Conservation (phyloP, 2,329 filamentous ascomycete species). For the Fusarium oligoseptatum region DNA sequence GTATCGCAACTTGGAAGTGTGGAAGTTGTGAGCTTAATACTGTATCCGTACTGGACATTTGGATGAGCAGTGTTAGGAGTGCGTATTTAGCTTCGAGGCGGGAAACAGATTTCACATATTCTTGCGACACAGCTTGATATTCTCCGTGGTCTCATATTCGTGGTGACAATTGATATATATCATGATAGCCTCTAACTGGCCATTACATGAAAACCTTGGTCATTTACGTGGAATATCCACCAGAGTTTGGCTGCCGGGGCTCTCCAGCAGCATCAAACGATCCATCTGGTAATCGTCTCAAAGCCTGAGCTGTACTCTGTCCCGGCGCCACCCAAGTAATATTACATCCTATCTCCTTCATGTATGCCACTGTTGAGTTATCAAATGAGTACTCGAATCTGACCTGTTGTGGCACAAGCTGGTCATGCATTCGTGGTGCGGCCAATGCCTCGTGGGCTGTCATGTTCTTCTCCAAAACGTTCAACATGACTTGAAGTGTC, state of each 20-base stretch:
- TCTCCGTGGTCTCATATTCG: not conserved
- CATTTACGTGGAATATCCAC: constrained; percentile 63
- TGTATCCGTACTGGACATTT: not conserved
- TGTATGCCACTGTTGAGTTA: constrained; percentile 74
- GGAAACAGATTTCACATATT: not conserved
- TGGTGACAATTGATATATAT: too few relatives aligned
- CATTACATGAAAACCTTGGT: too few relatives aligned
- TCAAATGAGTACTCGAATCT: constrained; percentile 81
- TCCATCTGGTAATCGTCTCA: constrained; percentile 73
- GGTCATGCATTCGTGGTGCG: constrained; percentile 82
- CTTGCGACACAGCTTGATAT: not conserved
- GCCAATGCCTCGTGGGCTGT: constrained; percentile 73
- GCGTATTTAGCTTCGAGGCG: not conserved
- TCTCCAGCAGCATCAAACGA: constrained; percentile 86
- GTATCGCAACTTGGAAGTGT: constrained; percentile 42
- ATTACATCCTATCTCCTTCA: constrained; percentile 78
- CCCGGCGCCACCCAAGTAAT: constrained; percentile 77
- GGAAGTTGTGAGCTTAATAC: constrained; percentile 26
- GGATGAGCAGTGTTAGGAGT: not conserved
- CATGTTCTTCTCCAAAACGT: constrained; percentile 77
- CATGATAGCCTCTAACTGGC: too few relatives aligned
- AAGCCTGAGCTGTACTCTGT: constrained; percentile 78
- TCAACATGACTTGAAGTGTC: constrained; percentile 81
- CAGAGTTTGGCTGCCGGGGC: constrained; percentile 82
- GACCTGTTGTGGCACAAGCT: constrained; percentile 78